Base-by-base conservation (phyloP, 768 basidiomycete species). In the Tricholoma furcatifolium region DNA sequence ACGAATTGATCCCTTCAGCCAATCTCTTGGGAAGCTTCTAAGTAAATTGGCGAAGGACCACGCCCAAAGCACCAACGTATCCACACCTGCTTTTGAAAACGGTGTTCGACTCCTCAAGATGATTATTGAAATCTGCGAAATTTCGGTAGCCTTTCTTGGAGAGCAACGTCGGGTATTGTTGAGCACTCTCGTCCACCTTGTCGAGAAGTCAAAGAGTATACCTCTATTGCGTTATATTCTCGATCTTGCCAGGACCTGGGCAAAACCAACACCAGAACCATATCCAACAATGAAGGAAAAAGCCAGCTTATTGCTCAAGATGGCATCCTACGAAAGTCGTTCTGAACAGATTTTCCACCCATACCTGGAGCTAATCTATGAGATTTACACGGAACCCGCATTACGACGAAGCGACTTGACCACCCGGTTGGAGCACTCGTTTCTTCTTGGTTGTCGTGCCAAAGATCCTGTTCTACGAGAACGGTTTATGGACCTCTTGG, bases 211-310 rank as follows among this genome's bases (percentile, higher is more conserved):
- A 8, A 87, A 89, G 64, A 94, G 85, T 60, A 60, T 75, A 3
- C 68, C 79, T 12, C 79, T 99, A 2, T 95, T 93, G 65, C 84
- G 82, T 12, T 92, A 88, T 63, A 81, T 97, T 56, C 79, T 99
- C 18, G 88, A 93, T 50, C 81, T 98, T 51, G 82, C 90, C 44
- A 81, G 88, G 43, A 86, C 87, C 21, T 98, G 96, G 95, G 88
- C 91, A n/a, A 74, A 96, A 59, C 83, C 86, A 39, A 84, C 83
- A 61, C 88, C 87, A 47, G 93, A 97, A 51, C 77, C 85, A 1
- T 90, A 89, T 65, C 95, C 95, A 6, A 90, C 90, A 0, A 87
- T 91, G 81, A 98, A 97, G 69, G 97, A 99, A 72, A 98, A 98
- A 69, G 88, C 95, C 2, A 87, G 79, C 24, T 72, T 98, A 30